Evolutionary conservation across 2,329 filamentous ascomycete species (phyloP), one percentile per base, ranked within the genome.

Genomic region (Hypocreales sp.): DNA sequence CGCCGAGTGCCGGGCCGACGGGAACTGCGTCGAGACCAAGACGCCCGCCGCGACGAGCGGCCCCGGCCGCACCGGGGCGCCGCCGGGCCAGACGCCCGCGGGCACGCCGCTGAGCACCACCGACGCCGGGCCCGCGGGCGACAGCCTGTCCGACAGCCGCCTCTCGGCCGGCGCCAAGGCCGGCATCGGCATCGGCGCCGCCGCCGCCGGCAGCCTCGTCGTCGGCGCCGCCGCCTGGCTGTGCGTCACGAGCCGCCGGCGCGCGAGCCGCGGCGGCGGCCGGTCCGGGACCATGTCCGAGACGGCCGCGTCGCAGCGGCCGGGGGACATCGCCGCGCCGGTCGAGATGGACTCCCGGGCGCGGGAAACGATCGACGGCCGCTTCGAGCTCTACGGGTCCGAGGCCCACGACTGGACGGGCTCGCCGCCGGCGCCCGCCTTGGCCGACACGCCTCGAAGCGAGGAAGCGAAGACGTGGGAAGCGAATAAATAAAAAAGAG

Each of bases 161-260:
- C 41, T 70, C 5, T 61, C 61, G 2, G 43, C 53, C 1, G 65
- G 61, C 1, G 67, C 64, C 3, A 68, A 63, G 38, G 66, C 62
- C 0, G 69, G 69, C 3, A 62, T 75, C n/a, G 67, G 60, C 5
- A 52, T 64, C 1, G 69, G 65, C 12, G 56, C 64, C 4, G 55
- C 61, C 2, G 42, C 64, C 0, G 61, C 50, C 16, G 54, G 49
- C 2, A 48, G 53, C 4, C 24, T 56, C 5, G 22, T 66, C 10
- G 46, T 66, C 20, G 62, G 53, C 4, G 40, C 40, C 4, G 33
- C 58, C 11, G 51, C 56, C 0, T 72, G 61, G 59, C 50, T 64
- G 31, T 67, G 58, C 31, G 30, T 67, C 16, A 43, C 50, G 17
- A 53, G 51, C 15, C 41, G 53, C 7, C 51, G 57, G n/a, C 41